Base-by-base conservation (phyloP, 208 protist genomes). In the Strigomonas galati region DNA sequence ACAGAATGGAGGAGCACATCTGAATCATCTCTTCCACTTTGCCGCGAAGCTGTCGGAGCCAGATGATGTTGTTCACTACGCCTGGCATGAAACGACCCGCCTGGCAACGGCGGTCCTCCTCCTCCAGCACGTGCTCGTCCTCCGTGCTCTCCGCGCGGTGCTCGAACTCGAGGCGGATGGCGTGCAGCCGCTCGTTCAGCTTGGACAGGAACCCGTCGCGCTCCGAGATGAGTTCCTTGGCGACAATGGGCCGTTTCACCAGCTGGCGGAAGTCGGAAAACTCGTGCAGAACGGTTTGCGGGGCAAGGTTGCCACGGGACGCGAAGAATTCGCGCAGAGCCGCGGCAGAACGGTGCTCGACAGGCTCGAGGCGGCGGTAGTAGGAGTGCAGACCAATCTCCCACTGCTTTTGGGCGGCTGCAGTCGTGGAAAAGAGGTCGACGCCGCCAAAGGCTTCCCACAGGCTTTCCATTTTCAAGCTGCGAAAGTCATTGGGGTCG, bases 51-150 rank as follows among this genome's bases (percentile, higher is more conserved):
- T 96, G 93, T 24, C 93, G 87, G 5, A 95, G 78, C 89, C 90
- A 97, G 55, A 96, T 87, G 65, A 96, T 84, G 67, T 90, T 92
- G 75, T 97, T 97, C 57, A 94, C 89, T 15, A 97, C 87, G 32
- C 82, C 90, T 0, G 92, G 92, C 73, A 97, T 87, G 66, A 93
- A 94, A 31, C 92, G 87, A 9, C 92, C 90, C 10, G 92, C 81
- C 59, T 97, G 92, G 71, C 82, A 95, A 35, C 79, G 77, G 12
- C 82, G 78, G 72, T 97, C 92, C 56, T 97, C 86, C 56, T 93
- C 83, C 52, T 94, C 88, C 24, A 94, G 73, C 24, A 91, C 64
- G 9, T 52, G 53, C 51, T 95, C 87, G 43, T 93, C 76, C 54
- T 93, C 86, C 2, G 71, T 78, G 67, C 81, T 88, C 59, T 91